Conservation (phyloP, 2,329 filamentous ascomycete species). For the Venturia aucupariae region DNA sequence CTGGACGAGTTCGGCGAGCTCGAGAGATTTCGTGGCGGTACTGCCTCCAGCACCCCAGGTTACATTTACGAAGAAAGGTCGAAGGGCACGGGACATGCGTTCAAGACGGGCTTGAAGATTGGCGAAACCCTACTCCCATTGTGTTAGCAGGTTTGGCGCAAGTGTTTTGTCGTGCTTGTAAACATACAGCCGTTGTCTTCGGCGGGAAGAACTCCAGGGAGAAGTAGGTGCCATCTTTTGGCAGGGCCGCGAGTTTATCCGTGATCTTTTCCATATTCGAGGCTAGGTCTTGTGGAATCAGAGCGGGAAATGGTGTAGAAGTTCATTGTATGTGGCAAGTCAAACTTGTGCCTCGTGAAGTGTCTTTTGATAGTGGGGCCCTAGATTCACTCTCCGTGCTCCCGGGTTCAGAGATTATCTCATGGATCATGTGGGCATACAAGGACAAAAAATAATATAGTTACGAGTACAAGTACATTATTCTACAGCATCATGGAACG, state of each 20-base stretch:
- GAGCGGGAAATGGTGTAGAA: not conserved
- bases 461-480: not conserved
- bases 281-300: not conserved
- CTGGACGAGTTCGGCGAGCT: conserved; percentile 92
- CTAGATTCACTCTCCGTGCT: not conserved
- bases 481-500: not conserved
- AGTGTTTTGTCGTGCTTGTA: conserved; percentile 20
- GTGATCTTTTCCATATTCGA: conserved; percentile 72
- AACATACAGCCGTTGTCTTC: conserved; percentile 72
- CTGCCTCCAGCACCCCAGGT: conserved; percentile 97
- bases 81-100: conserved; percentile 85
- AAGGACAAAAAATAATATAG: not conserved
- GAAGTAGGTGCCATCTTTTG: conserved; percentile 74
- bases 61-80: conserved; percentile 90
- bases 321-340: conserved; percentile 6
- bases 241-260: conserved; percentile 86
- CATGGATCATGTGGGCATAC: not conserved
- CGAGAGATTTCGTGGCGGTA: conserved; percentile 81
- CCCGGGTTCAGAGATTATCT: not conserved
- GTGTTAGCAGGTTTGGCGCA: conserved; percentile 13
- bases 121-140: conserved; percentile 57
- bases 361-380: conserved; percentile 1
- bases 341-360: not conserved
- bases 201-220: conserved; percentile 99
- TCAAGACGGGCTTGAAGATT: conserved; percentile 89